Percentiles rank a stretch among this genome's conserved stretches.
These are phyloP conservation scores for Cadophora sp. DNA, from an alignment of 2,329 filamentous ascomycete species.

Conservation along the genomic window DNA sequence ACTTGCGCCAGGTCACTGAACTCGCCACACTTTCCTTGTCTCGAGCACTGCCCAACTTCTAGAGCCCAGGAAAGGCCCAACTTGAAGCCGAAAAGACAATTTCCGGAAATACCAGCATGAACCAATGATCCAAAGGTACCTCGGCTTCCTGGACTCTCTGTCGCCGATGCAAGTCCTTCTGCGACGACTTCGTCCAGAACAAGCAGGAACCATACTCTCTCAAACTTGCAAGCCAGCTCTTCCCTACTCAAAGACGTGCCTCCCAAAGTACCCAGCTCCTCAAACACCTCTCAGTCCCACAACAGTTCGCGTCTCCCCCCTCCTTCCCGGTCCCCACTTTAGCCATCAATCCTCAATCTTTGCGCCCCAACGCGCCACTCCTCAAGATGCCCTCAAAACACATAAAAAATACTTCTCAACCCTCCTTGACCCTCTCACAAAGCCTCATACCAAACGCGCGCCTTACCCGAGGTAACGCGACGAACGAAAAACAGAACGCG, in stretches of 20 bases:
- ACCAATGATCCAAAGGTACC: background rate
- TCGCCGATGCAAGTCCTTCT: background rate
- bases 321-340: background rate
- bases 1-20: background rate
- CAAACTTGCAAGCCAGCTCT: background rate
- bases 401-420: background rate
- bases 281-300: background rate
- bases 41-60: background rate
- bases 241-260: background rate
- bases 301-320: background rate
- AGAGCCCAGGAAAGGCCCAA: background rate
- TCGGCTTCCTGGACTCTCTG: background rate
- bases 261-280: background rate
- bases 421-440: background rate
- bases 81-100: background rate
- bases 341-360: background rate
- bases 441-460: background rate
- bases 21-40: background rate
- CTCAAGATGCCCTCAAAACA: background rate
- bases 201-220: background rate
- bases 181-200: background rate
- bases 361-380: conserved; percentile 6
- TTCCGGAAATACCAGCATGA: background rate
- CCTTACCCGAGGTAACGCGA: background rate
- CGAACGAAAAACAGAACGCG: background rate